These are phyloP conservation scores for Moniliophthora roreri DNA, from an alignment of 1,284 basidiomycete species.

Conservation along the genomic window DNA sequence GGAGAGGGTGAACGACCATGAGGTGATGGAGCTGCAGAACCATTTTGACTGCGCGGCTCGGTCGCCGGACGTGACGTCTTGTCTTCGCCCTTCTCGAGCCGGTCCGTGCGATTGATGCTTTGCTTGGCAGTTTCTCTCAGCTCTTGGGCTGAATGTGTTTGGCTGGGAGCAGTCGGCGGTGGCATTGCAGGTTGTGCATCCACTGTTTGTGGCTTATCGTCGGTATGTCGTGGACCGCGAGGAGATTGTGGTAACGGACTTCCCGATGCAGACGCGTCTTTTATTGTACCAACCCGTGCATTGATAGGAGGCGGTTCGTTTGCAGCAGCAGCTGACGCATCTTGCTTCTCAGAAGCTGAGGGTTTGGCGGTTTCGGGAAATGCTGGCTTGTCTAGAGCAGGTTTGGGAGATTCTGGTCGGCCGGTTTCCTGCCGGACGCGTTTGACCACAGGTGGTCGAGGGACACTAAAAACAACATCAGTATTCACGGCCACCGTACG, in stretches of 20 bases:
- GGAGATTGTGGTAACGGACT: background rate
- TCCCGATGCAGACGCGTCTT: background rate
- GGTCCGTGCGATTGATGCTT: slow-evolving; percentile 38
- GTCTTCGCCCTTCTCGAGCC: slow-evolving; percentile 38
- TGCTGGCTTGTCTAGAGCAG: slow-evolving; percentile 26
- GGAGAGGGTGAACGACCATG: slow-evolving; percentile 68
- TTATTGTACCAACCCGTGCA: background rate
- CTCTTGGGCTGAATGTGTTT: slow-evolving; percentile 78
- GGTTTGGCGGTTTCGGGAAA: slow-evolving; percentile 23
- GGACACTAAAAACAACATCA: slow-evolving; percentile 46
- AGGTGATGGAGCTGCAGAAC: slow-evolving; percentile 54
- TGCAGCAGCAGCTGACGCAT: slow-evolving; percentile 1
- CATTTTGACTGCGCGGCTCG: slow-evolving; percentile 43
- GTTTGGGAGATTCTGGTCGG: slow-evolving; percentile 37
- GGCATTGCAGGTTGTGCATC: slow-evolving; percentile 60
- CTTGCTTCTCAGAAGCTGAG: slow-evolving; percentile 11
- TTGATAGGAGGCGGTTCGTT: background rate
- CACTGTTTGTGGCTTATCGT: slow-evolving; percentile 30
- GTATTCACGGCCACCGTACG: slow-evolving; percentile 5
- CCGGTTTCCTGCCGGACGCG: slow-evolving; percentile 58
- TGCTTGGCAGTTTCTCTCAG: slow-evolving; percentile 76
- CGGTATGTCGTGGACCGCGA: slow-evolving; percentile 20
- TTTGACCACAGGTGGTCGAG: slow-evolving; percentile 75
- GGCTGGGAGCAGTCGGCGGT: slow-evolving; percentile 76
- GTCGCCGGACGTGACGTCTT: slow-evolving; percentile 31